These are phyloP conservation scores for Sporothrix sp. DNA, from an alignment of 2,329 filamentous ascomycete genomes.

Conservation along the genomic window DNA sequence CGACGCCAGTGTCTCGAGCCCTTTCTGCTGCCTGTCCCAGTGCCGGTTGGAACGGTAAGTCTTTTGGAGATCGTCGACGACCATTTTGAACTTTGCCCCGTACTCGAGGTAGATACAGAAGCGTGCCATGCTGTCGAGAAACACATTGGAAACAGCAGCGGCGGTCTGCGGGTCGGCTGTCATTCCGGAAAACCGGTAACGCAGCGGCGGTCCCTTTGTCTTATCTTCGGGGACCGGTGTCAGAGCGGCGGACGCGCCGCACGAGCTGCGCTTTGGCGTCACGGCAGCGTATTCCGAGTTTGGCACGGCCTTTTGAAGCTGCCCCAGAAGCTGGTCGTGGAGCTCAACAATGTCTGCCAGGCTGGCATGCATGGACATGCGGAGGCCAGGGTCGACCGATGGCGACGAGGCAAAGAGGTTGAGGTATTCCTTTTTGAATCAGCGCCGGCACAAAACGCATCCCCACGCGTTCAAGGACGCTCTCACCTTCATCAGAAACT, in stretches of 20 bases:
- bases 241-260: conserved; percentile 39
- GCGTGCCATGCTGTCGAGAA: conserved; percentile 26
- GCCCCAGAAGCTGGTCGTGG: conserved; percentile 70
- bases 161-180: conserved; percentile 11
- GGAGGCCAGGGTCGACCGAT: conserved; percentile 50
- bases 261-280: conserved; percentile 15
- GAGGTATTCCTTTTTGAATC: conserved; percentile 41
- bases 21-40: conserved; percentile 74
- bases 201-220: conserved; percentile 39
- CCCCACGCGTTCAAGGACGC: background rate
- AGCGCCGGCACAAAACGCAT: background rate
- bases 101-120: conserved; percentile 91
- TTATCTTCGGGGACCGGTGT: conserved; percentile 35
- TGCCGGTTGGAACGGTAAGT: conserved; percentile 58
- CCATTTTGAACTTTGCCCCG: conserved; percentile 76
- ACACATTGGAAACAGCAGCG: background rate
- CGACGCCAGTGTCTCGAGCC: conserved; percentile 72
- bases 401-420: conserved; percentile 65
- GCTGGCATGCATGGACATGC: conserved; percentile 68
- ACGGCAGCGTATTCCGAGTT: conserved; percentile 52
- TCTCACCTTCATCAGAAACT: conserved; percentile 74
- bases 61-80: conserved; percentile 66
- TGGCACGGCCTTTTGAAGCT: conserved; percentile 62
- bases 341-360: conserved; percentile 70
- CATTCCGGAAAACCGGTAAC: conserved; percentile 47